Conservation (phyloP, 768 basidiomycete species). For the Mrakia gelida region DNA sequence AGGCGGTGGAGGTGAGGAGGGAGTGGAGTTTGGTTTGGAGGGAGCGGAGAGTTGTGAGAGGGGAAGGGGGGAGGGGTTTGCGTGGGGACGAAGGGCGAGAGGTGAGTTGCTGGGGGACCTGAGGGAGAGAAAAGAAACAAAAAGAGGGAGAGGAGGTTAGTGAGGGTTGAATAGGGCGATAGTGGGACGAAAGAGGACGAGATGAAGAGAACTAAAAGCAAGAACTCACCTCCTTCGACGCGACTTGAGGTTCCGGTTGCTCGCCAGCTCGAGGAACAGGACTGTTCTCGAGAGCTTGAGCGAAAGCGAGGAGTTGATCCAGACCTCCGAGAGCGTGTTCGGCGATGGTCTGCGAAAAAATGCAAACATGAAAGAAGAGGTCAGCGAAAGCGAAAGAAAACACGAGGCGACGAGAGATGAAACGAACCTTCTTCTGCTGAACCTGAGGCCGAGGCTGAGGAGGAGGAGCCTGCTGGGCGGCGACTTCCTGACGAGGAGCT, state of each 20-base stretch:
- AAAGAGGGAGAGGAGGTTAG: constrained; percentile 10
- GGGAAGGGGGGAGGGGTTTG: constrained; percentile 12
- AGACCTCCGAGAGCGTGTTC: neutral
- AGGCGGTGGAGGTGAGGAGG: neutral
- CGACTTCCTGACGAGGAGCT: neutral
- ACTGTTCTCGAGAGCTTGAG: neutral
- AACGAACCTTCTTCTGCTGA: neutral
- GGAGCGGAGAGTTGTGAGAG: neutral
- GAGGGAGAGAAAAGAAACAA: neutral
- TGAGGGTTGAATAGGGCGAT: neutral
- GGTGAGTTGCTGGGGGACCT: no score
- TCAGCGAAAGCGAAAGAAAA: neutral
- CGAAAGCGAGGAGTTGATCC: neutral
- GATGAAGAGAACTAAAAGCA: neutral
- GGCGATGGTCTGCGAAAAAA: neutral
- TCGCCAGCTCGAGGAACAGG: neutral
- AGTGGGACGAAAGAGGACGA: neutral
- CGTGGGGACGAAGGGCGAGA: no score
- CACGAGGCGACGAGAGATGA: neutral
- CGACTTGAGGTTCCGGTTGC: neutral
- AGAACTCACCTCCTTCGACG: neutral
- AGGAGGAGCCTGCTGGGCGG: neutral
- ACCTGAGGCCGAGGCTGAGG: neutral
- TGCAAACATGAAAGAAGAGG: neutral
- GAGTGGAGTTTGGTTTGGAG: neutral